Percentiles rank a stretch among this genome's conserved stretches.
Conservation (phyloP, 192 early-diverging fungal species). For the Podila minutissima region DNA sequence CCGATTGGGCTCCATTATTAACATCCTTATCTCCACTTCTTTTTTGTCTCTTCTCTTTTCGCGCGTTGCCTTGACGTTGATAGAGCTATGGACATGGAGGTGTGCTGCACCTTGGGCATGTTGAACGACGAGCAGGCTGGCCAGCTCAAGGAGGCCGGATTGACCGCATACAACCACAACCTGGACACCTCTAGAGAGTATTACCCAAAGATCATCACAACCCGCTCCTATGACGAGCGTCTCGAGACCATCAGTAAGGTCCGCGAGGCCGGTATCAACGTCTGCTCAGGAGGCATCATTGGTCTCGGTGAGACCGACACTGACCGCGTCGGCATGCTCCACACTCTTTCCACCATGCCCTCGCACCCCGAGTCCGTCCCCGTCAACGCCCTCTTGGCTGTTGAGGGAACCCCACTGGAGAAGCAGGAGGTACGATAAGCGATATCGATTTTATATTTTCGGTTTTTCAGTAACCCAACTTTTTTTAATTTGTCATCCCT, state of each 20-base stretch:
- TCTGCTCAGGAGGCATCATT: conserved; percentile 89
- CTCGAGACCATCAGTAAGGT: conserved; percentile 78
- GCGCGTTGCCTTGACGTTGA: neutral
- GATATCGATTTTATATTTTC: neutral
- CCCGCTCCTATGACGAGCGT: conserved; percentile 82
- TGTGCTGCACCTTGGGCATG: conserved; percentile 89
- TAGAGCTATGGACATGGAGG: conserved; percentile 86
- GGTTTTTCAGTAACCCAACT: conserved; percentile 10
- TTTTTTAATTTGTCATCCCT: neutral
- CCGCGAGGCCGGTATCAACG: conserved; percentile 79
- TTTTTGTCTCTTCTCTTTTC: neutral
- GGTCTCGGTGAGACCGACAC: conserved; percentile 78
- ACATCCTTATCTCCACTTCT: neutral
- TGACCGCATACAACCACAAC: conserved; percentile 92
- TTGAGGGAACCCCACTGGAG: conserved; percentile 82
- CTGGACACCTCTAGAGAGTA: conserved; percentile 82
- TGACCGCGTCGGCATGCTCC: conserved; percentile 80
- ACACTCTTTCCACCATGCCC: conserved; percentile 75
- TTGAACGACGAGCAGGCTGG: conserved; percentile 77
- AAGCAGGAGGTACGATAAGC: conserved; percentile 64
- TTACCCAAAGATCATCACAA: conserved; percentile 87
- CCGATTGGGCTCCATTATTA: no score
- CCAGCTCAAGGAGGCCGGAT: conserved; percentile 81
- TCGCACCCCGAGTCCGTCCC: conserved; percentile 84
- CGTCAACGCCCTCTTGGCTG: conserved; percentile 83